Base-by-base conservation (phyloP, 2,329 filamentous ascomycete species). In the Ophiostoma fasciatum region DNA sequence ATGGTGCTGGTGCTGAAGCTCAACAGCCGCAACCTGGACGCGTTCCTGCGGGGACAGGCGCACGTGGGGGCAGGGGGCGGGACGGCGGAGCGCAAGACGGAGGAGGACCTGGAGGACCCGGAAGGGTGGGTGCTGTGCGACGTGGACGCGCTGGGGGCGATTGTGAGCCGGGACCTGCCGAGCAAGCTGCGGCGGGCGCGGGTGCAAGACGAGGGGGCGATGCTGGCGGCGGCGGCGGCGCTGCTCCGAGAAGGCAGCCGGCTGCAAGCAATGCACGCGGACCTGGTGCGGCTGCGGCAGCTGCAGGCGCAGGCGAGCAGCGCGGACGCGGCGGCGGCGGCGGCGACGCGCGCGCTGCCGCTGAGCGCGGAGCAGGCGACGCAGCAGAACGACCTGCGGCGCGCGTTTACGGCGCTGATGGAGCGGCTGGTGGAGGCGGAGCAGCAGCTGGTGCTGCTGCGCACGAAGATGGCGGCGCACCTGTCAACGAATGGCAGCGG, bases 1-100 rank as follows among this genome's bases (percentile, higher is more conserved):
- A 98, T 96, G 90, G 77, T 98, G 29, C 84, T 94, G 48, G 88
- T 82, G 0, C 62, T 96, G 28, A 88, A 88, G 9, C 68, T 94
- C 33, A 96, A 96, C 51, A 74, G 64, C 10, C 64, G 71, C 13
- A 74, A 82, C 6, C 71, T 88, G 26, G 63, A 66, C 32, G 62
- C 63, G 10, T 79, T 78, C 44, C 64, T 87, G 29, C 65, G 71
- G 37, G 82, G 78, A 7, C 81, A 92, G 46, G 64, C 10, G 61
- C 74, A 33, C 57, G 63, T 28, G 56, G 62, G 33, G 62, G 68
- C 35, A 60, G 71, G 21, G 6, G 21, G 22, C 9, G 22, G 9
- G 22, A 10, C 25, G 68, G 64, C 17, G 68, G 80, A 28, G 22
- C 42, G 37, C 29, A 48, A 46, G 41, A 68, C 62, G 7, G 68